Conservation (phyloP, 2,329 filamentous ascomycete genomes). For the Curvularia eragrostidis region DNA sequence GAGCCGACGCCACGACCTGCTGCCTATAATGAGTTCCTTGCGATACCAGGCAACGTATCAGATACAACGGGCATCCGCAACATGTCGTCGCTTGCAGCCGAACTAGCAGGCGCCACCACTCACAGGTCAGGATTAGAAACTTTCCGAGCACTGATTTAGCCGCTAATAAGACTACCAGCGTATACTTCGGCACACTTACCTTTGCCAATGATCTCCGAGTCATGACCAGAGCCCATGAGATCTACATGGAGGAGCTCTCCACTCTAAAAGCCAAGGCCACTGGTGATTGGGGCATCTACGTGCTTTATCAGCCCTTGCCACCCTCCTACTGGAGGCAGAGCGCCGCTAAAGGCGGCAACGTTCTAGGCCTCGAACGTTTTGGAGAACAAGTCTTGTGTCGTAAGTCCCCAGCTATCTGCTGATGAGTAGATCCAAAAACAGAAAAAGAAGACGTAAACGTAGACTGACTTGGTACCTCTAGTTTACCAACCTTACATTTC, state of each 20-base stretch:
- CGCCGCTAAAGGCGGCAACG: slow-evolving; percentile 49
- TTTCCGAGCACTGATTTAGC: not conserved
- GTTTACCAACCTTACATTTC: slow-evolving; percentile 33
- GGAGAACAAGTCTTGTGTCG: slow-evolving; percentile 24
- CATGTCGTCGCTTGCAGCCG: slow-evolving; percentile 32
- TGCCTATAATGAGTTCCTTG: slow-evolving; percentile 32
- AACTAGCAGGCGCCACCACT: slow-evolving; percentile 24
- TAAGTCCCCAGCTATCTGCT: slow-evolving; percentile 14
- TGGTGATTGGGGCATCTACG: slow-evolving; percentile 44
- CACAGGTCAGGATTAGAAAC: slow-evolving; percentile 17
- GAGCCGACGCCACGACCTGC: slow-evolving; percentile 25
- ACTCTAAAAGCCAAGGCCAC: slow-evolving; percentile 38
- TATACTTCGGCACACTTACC: slow-evolving; percentile 36
- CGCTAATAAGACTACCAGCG: slow-evolving; percentile 8
- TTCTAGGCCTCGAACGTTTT: slow-evolving; percentile 48
- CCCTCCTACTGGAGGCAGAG: slow-evolving; percentile 47
- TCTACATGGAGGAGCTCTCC: slow-evolving; percentile 51
- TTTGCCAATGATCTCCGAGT: slow-evolving; percentile 46
- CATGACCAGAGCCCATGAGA: slow-evolving; percentile 48
- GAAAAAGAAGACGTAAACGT: not conserved
- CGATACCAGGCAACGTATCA: slow-evolving; percentile 33
- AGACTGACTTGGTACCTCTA: not conserved
- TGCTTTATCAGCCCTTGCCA: slow-evolving; percentile 50
- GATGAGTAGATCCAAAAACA: not conserved
- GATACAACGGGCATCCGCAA: slow-evolving; percentile 33